These are phyloP conservation scores for Sparassis latifolia DNA, from an alignment of 1,284 basidiomycete species.

Conservation along the genomic window DNA sequence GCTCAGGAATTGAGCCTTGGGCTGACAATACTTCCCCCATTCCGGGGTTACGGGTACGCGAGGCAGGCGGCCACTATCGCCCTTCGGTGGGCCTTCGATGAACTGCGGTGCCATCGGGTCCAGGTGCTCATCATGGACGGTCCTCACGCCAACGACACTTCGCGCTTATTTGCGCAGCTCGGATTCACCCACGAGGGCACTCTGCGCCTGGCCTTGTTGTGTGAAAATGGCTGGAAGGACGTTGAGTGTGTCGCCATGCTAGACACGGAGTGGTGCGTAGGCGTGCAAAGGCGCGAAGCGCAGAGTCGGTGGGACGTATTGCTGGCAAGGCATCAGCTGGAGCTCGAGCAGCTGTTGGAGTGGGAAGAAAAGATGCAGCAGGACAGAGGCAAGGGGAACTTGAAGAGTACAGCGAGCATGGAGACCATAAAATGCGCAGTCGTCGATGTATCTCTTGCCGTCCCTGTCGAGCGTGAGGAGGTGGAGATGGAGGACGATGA, in stretches of 20 bases:
- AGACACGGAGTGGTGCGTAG: conserved; percentile 54
- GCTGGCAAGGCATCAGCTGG: conserved; percentile 48
- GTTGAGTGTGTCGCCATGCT: conserved; percentile 53
- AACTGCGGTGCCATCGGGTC: conserved; percentile 44
- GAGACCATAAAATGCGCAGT: conserved; percentile 23
- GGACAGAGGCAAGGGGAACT: no score
- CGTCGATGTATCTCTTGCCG: no score
- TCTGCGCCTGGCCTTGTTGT: conserved; percentile 43
- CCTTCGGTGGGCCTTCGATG: conserved; percentile 41
- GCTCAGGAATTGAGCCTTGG: conserved; percentile 45
- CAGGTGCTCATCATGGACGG: conserved; percentile 15
- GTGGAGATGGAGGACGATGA: no score
- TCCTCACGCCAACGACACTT: conserved; percentile 7
- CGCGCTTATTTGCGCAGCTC: conserved; percentile 17
- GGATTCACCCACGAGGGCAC: conserved; percentile 57
- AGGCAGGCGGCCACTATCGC: conserved; percentile 36
- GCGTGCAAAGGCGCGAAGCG: conserved; percentile 17
- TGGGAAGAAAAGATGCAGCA: conserved; percentile 33
- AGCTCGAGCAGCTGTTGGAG: conserved; percentile 47
- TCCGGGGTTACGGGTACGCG: conserved; percentile 36
- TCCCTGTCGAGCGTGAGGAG: no score
- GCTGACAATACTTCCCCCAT: conserved; percentile 32
- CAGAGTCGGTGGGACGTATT: conserved; percentile 57
- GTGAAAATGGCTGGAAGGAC: conserved; percentile 46
- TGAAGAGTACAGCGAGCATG: conserved; percentile 22